Percentiles rank a stretch among this genome's conserved stretches.
Conservation (phyloP, 331 rosid genomes). For the Acacia concinna region DNA sequence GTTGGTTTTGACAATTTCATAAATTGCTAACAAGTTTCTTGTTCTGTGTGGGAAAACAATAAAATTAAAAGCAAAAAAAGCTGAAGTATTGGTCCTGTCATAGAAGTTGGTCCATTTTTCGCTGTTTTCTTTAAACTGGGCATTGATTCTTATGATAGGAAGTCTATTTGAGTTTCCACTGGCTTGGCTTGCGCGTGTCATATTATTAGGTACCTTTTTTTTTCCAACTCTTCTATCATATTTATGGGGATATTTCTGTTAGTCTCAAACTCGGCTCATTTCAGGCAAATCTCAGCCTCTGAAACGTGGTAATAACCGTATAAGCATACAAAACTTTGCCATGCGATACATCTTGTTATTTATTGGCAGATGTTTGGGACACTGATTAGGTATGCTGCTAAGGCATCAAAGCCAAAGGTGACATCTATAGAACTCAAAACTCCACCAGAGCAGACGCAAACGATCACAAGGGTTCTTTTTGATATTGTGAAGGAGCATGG, state of each 20-base stretch:
- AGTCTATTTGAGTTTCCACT: neutral
- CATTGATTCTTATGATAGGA: neutral
- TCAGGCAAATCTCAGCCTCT: neutral
- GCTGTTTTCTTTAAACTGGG: neutral
- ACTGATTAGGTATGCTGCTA: constrained; percentile 6
- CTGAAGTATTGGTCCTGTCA: neutral
- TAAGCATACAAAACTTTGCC: neutral
- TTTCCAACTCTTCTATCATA: neutral
- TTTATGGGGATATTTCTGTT: neutral
- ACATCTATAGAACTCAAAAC: constrained; percentile 53
- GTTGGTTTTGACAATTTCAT: neutral
- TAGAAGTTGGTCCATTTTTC: neutral
- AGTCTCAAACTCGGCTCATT: neutral
- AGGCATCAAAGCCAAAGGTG: constrained; percentile 65
- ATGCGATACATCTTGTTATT: neutral
- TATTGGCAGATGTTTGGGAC: constrained; percentile 33
- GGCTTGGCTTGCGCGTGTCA: neutral
- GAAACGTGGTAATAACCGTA: neutral
- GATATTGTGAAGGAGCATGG: constrained; percentile 85
- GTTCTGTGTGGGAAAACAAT: neutral
- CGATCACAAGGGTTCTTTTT: constrained; percentile 60
- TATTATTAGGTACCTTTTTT: neutral
- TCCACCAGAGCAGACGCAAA: constrained; percentile 73
- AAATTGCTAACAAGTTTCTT: neutral
- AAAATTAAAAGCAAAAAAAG: neutral